A percentile compares a stretch with the other conserved stretches of the same genome.
Conservation (phyloP, 1,284 basidiomycete genomes). For the Pyrrhoderma lamaoense region DNA sequence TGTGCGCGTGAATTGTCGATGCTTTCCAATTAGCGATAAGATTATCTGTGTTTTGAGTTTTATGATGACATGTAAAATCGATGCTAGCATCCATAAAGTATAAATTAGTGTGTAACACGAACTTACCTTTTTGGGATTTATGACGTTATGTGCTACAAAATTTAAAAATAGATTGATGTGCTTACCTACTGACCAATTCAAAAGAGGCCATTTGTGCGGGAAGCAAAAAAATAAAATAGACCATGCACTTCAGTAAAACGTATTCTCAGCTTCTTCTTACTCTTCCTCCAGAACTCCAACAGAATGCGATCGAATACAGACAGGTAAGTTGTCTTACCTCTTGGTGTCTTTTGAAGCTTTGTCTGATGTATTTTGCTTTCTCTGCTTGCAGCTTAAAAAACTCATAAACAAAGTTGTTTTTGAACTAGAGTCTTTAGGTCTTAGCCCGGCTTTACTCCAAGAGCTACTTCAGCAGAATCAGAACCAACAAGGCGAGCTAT, state of each 20-base stretch:
- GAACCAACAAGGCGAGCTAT: slow-evolving; percentile 17
- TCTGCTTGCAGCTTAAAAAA: slow-evolving; percentile 83
- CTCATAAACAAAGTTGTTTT: slow-evolving; percentile 81
- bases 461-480: slow-evolving; percentile 35
- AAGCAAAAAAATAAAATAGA: too few relatives aligned
- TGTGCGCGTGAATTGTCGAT: too few relatives aligned
- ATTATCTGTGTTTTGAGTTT: too few relatives aligned
- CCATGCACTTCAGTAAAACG: slow-evolving; percentile 80
- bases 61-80: too few relatives aligned
- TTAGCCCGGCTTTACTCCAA: slow-evolving; percentile 54
- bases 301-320: slow-evolving; percentile 82
- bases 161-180: too few relatives aligned
- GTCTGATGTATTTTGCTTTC: not conserved
- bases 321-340: slow-evolving; percentile 41
- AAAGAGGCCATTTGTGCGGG: too few relatives aligned
- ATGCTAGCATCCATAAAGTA: too few relatives aligned
- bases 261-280: slow-evolving; percentile 62
- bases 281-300: slow-evolving; percentile 69
- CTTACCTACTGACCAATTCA: too few relatives aligned
- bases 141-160: too few relatives aligned
- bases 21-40: too few relatives aligned
- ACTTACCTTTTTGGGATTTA: too few relatives aligned
- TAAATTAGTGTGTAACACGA: too few relatives aligned
- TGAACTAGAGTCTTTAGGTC: slow-evolving; percentile 75
- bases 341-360: not conserved